These are phyloP conservation scores for Metarhizium brunneum DNA, from an alignment of 2,329 filamentous ascomycete genomes.

Conservation along the genomic window DNA sequence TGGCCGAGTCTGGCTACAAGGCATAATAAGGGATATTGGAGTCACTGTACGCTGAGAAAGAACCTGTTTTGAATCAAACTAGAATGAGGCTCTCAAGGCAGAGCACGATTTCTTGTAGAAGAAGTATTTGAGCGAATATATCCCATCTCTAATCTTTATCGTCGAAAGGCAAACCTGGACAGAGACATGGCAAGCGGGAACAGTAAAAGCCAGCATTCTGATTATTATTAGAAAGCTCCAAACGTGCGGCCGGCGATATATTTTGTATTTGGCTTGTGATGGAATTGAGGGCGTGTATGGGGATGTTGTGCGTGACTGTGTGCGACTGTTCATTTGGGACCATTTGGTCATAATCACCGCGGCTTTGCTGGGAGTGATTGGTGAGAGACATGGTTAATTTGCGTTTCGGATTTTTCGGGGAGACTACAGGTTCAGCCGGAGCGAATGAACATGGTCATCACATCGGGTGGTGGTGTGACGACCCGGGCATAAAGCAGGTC, in stretches of 20 bases:
- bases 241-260: neutral
- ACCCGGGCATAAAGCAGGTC: no score
- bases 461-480: neutral
- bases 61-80: neutral
- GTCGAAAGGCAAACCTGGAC: neutral
- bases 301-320: neutral
- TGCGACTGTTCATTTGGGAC: no score
- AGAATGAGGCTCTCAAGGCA: neutral
- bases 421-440: neutral
- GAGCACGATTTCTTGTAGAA: neutral
- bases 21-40: constrained; percentile 19
- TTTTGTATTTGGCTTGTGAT: neutral
- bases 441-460: neutral
- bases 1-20: constrained; percentile 63
- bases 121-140: neutral
- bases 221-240: neutral
- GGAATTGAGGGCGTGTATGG: neutral
- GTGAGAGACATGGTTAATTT: neutral
- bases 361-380: no score
- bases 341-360: no score
- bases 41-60: neutral
- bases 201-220: neutral
- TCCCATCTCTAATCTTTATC: neutral
- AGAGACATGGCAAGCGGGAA: neutral
- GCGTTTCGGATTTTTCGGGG: neutral